Evolutionary conservation across 208 protist species (phyloP).

Genomic region (Wallacemonas collosoma): DNA sequence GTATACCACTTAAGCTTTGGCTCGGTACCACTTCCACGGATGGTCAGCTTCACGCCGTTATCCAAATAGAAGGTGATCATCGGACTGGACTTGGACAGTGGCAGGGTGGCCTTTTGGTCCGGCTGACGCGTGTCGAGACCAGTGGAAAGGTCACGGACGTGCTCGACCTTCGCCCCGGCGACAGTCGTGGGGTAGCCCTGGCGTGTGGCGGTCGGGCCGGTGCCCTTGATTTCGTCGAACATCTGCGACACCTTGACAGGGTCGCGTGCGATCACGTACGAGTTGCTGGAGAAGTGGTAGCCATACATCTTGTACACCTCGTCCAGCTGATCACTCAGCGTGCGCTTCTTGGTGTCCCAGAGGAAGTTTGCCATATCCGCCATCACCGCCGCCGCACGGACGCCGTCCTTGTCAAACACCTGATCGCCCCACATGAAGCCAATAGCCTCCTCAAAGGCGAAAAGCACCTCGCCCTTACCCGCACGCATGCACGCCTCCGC

Average conservation of each 20-base stretch:
- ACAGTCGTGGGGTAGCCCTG: constrained; percentile 55
- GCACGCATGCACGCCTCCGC: constrained; percentile 48
- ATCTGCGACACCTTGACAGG: constrained; percentile 73
- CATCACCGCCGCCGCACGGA: constrained; percentile 90
- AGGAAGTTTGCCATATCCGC: constrained; percentile 91
- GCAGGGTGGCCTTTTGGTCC: constrained; percentile 70
- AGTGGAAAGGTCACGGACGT: constrained; percentile 90
- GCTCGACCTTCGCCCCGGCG: constrained; percentile 53
- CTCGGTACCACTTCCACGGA: constrained; percentile 97
- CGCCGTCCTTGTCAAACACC: constrained; percentile 97
- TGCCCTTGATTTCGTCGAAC: constrained; percentile 73
- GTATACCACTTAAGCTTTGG: constrained; percentile 98
- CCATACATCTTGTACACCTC: constrained; percentile 87
- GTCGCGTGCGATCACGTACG: constrained; percentile 94
- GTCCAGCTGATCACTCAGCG: constrained; percentile 61
- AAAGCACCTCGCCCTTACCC: constrained; percentile 54
- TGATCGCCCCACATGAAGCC: constrained; percentile 94
- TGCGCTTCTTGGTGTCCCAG: constrained; percentile 43
- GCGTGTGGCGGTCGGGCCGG: constrained; percentile 30
- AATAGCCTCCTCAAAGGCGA: constrained; percentile 98
- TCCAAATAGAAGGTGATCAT: constrained; percentile 97
- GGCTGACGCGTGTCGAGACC: constrained; percentile 78
- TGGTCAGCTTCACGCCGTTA: constrained; percentile 89
- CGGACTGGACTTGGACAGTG: constrained; percentile 66
- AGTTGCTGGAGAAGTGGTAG: constrained; percentile 90